A percentile compares a stretch with the other conserved stretches of the same genome.
Evolutionary conservation across 208 protist genomes (phyloP).

Genomic region (Crithidia mellificae): DNA sequence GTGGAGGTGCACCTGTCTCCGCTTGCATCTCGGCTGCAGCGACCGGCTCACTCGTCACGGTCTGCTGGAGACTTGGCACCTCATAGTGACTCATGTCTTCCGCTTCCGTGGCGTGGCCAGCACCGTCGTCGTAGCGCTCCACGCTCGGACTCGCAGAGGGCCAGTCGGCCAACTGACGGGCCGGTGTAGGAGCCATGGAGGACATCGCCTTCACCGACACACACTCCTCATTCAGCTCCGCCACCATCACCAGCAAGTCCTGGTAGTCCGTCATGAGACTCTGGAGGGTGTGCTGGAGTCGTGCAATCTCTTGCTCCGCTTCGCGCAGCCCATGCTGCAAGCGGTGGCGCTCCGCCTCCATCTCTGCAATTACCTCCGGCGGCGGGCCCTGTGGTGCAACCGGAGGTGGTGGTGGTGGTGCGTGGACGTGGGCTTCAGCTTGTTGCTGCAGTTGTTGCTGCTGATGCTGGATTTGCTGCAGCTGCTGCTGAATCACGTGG

Average conservation of each 20-base stretch:
- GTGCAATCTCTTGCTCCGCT: slow-evolving; percentile 12
- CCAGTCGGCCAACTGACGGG: slow-evolving; percentile 15
- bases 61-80: neutral
- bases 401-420: neutral
- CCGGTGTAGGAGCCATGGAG: slow-evolving; percentile 14
- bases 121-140: neutral
- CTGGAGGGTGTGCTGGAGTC: slow-evolving; percentile 23
- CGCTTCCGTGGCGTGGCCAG: neutral
- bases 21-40: neutral
- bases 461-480: neutral
- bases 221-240: slow-evolving; percentile 52
- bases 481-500: slow-evolving; percentile 1
- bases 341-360: slow-evolving; percentile 19
- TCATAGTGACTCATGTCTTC: neutral
- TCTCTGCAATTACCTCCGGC: slow-evolving; percentile 9
- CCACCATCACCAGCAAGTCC: slow-evolving; percentile 60
- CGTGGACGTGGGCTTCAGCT: too few relatives aligned
- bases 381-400: slow-evolving; percentile 2
- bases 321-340: slow-evolving; percentile 17
- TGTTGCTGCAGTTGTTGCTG: slow-evolving; percentile 6
- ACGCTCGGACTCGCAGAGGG: neutral
- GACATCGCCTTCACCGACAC: slow-evolving; percentile 18
- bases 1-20: neutral
- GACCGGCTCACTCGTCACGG: neutral
- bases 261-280: slow-evolving; percentile 44